Percentiles rank a stretch among this genome's conserved stretches.
phyloP scores from a whole-genome alignment of 805 yeast genomes.

The Nakazawaea peltata region DNA sequence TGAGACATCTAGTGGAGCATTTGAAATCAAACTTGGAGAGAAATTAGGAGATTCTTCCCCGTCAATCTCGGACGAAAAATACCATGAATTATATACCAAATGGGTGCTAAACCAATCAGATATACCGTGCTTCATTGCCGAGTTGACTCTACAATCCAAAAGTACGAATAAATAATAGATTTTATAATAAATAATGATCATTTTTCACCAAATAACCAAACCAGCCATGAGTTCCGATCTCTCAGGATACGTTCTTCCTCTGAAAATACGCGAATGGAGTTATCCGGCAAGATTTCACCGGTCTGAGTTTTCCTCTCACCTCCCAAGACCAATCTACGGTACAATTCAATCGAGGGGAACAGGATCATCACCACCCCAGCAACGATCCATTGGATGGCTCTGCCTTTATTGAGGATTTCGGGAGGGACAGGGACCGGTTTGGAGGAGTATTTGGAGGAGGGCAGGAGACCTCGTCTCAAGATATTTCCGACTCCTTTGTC shows the following conservation, averaged over 20 bases:
- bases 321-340: conserved; percentile 26
- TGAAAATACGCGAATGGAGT: conserved; percentile 32
- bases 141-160: no score
- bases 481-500: neutral
- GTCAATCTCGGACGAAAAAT: no score
- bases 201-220: conserved; percentile 34
- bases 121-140: no score
- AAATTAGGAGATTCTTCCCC: no score
- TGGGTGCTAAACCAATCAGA: no score
- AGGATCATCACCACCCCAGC: conserved; percentile 21
- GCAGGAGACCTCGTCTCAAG: neutral
- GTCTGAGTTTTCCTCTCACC: conserved; percentile 34
- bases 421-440: conserved; percentile 11
- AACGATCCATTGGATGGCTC: conserved; percentile 19
- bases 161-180: no score
- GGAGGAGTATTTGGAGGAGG: no score
- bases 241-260: conserved; percentile 30
- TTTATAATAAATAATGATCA: no score
- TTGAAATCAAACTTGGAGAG: no score
- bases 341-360: conserved; percentile 23
- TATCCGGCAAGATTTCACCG: conserved; percentile 38
- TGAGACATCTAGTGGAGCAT: no score
- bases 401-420: conserved; percentile 18
- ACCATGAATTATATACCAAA: no score
- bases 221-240: conserved; percentile 30